Percentiles rank a stretch among this genome's conserved stretches.
Conservation (phyloP, 495 filamentous ascomycete species). For the Poronia punctata region DNA sequence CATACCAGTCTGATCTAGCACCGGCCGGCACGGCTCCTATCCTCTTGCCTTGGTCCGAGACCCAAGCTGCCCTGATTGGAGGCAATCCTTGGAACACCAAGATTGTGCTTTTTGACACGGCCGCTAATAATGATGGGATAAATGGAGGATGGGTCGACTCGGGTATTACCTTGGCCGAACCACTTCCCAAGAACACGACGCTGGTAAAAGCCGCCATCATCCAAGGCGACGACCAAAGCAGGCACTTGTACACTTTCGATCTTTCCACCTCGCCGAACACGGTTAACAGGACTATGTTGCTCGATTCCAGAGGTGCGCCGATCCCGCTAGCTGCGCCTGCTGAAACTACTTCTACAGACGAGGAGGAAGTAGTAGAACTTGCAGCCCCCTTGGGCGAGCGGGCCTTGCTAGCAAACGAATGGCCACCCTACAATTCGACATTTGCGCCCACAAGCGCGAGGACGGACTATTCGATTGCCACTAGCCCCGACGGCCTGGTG, state of each 20-base stretch:
- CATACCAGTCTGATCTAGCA: constrained; percentile 43
- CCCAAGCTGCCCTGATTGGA: constrained; percentile 68
- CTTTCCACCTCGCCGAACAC: constrained; percentile 69
- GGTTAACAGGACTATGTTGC: constrained; percentile 59
- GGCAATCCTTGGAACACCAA: constrained; percentile 58
- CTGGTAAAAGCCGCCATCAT: constrained; percentile 55
- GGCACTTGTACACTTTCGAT: constrained; percentile 76
- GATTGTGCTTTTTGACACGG: constrained; percentile 56
- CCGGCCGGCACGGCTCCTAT: constrained; percentile 62
- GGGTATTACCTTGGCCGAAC: constrained; percentile 49
- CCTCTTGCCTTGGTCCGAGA: constrained; percentile 68
- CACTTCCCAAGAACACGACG: constrained; percentile 46
- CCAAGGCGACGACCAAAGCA: constrained; percentile 67
- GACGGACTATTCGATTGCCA: constrained; percentile 37
- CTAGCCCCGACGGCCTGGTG: constrained; percentile 52
- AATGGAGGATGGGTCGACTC: constrained; percentile 58
- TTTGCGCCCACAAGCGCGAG: constrained; percentile 57
- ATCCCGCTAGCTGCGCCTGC: constrained; percentile 34
- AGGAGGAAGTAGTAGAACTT: neutral
- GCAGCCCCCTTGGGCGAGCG: constrained; percentile 16
- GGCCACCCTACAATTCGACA: constrained; percentile 72
- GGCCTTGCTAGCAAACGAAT: constrained; percentile 48
- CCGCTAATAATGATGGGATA: constrained; percentile 4
- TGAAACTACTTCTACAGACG: constrained; percentile 5
- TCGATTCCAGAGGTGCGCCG: constrained; percentile 37